These are phyloP conservation scores for Quercus dentata DNA, from an alignment of 306 rosid genomes.

Conservation along the genomic window DNA sequence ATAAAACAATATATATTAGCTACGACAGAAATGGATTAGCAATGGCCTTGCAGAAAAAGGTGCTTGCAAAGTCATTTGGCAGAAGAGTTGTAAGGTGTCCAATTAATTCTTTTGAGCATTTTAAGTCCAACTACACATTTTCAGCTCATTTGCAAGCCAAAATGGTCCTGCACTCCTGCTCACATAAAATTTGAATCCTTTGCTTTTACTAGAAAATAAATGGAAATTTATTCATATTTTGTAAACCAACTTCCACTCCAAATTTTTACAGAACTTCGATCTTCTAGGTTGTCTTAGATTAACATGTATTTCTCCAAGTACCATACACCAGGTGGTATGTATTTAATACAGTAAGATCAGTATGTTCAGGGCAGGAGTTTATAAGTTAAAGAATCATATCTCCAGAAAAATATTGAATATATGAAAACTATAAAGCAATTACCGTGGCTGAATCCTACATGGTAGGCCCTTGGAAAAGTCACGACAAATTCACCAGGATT, in stretches of 20 bases:
- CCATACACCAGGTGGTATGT: constrained; percentile 3
- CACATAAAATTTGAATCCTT: not conserved
- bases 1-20: not conserved
- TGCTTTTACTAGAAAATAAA: not conserved
- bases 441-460: constrained; percentile 99
- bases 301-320: constrained; percentile 15
- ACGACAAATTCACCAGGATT: constrained; percentile 99
- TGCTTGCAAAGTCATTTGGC: not conserved
- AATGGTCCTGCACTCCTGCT: not conserved
- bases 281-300: constrained; percentile 11
- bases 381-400: constrained; percentile 3
- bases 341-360: constrained; percentile 6
- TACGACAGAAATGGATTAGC: not conserved
- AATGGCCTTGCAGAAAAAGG: not conserved
- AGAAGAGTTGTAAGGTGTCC: not conserved
- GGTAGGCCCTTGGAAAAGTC: constrained; percentile 99
- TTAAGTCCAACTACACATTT: not conserved
- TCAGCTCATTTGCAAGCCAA: not conserved
- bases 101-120: not conserved
- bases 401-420: constrained; percentile 12
- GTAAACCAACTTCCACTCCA: not conserved
- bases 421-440: constrained; percentile 44
- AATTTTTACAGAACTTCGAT: not conserved
- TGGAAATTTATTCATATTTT: constrained; percentile 16
- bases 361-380: not conserved